Base-by-base conservation (phyloP, 2,329 filamentous ascomycete species). In the Furcasterigmium sp. region DNA sequence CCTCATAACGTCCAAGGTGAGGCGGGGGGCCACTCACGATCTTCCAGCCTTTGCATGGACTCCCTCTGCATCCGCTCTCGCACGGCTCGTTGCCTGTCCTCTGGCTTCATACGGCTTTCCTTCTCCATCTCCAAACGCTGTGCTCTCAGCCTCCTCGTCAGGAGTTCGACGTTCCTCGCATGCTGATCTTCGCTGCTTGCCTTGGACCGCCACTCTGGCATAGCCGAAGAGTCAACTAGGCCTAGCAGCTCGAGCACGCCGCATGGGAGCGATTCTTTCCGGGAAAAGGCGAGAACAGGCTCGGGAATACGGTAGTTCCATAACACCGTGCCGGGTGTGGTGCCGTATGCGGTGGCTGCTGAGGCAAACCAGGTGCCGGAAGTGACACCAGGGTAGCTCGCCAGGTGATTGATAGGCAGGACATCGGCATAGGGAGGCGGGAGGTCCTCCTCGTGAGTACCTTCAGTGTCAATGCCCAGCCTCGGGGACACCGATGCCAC, bases 241-340 rank as follows among this genome's bases (percentile, higher is more conserved):
- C 60, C 65, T 1, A 82, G 57, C 17, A 81, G 54, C n/a, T 79
- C 76, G 21, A 82, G 64, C 21, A 81, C 64, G 25, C 78, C 79
- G 52, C 78, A 81, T 1, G 78, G 78, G 1, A 83, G 69, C 1
- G 73, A 73, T 15, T 73, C 70, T 23, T 67, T 68, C 8, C 71
- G 65, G 3, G 75, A 60, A 45, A 82, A 77, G 1, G 61, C 48
- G 2, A 80, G 52, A 5, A 81, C 59, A 3, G 70, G 66, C 17
- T 73, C 65, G 0, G 78, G 76, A 37, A 81, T 78, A 44, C 70
- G 69, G 61, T 79, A 81, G 54, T 74, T 77, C 78, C 78, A 82
- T 3, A 82, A 63, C 9, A 80, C 67, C 1, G 76, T 80, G 50
- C 74, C 68, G 39, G 66, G 72, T 0, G 70, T 66, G 2, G 73